These are phyloP conservation scores for Xylaria cubensis DNA, from an alignment of 495 filamentous ascomycete genomes.

Conservation along the genomic window DNA sequence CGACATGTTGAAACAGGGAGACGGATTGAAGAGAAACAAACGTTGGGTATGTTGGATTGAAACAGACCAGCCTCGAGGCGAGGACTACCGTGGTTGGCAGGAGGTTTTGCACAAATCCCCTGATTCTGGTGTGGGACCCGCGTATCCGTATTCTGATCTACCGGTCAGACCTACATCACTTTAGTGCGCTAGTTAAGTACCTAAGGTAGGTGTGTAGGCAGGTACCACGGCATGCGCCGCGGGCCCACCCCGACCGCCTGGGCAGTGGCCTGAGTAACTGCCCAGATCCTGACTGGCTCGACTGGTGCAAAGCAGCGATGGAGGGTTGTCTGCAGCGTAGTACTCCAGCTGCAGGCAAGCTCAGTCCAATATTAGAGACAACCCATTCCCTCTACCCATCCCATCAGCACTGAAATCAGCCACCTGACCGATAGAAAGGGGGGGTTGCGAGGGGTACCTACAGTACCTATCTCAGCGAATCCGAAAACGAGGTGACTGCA, in stretches of 20 bases:
- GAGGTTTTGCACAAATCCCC: background rate
- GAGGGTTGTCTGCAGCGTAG: background rate
- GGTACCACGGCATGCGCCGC: conserved; percentile 7
- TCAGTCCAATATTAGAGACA: conserved; percentile 4
- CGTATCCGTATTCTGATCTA: conserved; percentile 28
- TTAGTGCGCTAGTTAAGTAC: background rate
- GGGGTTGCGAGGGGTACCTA: background rate
- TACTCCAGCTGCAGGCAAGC: conserved; percentile 1
- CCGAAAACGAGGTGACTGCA: conserved; percentile 18
- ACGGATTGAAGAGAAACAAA: background rate
- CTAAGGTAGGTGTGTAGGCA: background rate
- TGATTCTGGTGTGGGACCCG: conserved; percentile 9
- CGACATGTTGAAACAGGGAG: conserved; percentile 8
- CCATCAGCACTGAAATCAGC: background rate
- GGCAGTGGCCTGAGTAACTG: background rate
- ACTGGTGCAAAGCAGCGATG: background rate
- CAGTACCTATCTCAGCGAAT: background rate
- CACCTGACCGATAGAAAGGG: conserved; percentile 2
- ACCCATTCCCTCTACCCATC: background rate
- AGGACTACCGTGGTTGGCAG: conserved; percentile 1
- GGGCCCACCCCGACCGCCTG: conserved; percentile 19
- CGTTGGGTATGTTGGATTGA: conserved; percentile 11
- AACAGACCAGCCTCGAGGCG: conserved; percentile 18
- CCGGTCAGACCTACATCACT: background rate
- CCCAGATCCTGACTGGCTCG: background rate